These are phyloP conservation scores for Chrysanthemum lavandulifolium DNA, from an alignment of 129 eudicot species.

Conservation along the genomic window DNA sequence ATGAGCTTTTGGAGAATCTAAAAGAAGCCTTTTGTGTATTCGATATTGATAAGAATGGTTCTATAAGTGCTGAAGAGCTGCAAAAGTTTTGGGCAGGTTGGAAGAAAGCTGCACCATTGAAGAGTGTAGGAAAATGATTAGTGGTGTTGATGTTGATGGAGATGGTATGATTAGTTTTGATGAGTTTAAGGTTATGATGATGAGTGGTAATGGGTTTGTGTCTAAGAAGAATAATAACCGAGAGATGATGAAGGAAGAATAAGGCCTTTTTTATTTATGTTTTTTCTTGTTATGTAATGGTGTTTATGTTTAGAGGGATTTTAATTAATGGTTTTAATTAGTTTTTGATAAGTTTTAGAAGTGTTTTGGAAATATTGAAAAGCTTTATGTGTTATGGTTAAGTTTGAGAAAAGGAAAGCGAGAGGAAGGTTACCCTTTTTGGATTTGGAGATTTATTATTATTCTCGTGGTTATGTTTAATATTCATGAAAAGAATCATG, in stretches of 20 bases:
- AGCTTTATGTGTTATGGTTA: too few species aligned
- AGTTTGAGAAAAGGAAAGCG: not conserved
- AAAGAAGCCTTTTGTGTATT: slow-evolving; percentile 59
- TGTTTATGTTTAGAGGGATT: too few species aligned
- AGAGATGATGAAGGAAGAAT: not conserved
- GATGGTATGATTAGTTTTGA: slow-evolving; percentile 66
- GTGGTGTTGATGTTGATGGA: slow-evolving; percentile 62
- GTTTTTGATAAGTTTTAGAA: not conserved
- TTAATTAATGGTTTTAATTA: too few species aligned
- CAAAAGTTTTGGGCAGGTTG: slow-evolving; percentile 50
- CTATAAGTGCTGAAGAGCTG: slow-evolving; percentile 66
- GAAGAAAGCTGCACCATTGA: slow-evolving; percentile 53
- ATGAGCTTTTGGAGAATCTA: slow-evolving; percentile 51
- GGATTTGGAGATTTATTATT: not conserved
- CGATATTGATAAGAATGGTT: slow-evolving; percentile 61
- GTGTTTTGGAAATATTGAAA: not conserved
- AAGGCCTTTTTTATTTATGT: too few species aligned
- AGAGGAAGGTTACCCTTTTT: not conserved
- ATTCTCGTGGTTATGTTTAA: not conserved
- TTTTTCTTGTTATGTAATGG: too few species aligned
- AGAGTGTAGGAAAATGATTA: slow-evolving; percentile 69
- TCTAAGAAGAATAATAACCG: slow-evolving; percentile 1
- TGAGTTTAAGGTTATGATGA: slow-evolving; percentile 85
- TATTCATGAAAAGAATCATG: slow-evolving; percentile 20
- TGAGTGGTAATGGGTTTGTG: slow-evolving; percentile 33